phyloP scores from a whole-genome alignment of 345 rosid genomes.

The Eucalyptus grandis region DNA sequence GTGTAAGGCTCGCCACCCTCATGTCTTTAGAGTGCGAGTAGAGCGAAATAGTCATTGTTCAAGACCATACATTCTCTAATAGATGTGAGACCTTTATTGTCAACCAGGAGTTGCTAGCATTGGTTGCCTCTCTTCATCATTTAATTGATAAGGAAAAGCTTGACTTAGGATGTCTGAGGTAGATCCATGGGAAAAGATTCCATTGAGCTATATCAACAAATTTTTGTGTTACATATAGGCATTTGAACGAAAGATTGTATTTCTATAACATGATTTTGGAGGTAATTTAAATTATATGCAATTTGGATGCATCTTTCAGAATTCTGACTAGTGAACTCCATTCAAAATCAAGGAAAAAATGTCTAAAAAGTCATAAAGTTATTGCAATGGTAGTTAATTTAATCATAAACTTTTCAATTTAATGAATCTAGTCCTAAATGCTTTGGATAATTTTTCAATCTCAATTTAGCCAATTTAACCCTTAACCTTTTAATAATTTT shows the following conservation, averaged over 20 bases:
- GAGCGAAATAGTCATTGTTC: neutral
- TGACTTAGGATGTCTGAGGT: neutral
- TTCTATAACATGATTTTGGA: neutral
- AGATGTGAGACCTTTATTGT: neutral
- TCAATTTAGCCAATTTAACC: too few relatives aligned
- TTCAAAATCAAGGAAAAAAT: neutral
- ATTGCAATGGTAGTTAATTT: neutral
- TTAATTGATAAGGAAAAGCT: neutral
- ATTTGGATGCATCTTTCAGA: neutral
- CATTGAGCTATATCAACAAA: neutral
- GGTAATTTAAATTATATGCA: neutral
- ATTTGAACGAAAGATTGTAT: neutral
- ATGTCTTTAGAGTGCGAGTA: accelerated
- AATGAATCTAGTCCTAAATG: neutral
- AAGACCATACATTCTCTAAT: neutral
- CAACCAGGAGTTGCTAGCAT: neutral
- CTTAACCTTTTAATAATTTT: too few relatives aligned
- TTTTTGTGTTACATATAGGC: neutral
- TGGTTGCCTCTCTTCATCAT: neutral
- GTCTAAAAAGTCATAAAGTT: neutral
- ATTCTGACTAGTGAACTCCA: neutral
- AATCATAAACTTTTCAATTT: neutral
- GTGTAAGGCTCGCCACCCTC: neutral
- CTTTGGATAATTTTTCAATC: too few relatives aligned
- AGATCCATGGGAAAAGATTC: neutral